Base-by-base conservation (phyloP, 768 basidiomycete genomes). In the Termitomyces sp. region DNA sequence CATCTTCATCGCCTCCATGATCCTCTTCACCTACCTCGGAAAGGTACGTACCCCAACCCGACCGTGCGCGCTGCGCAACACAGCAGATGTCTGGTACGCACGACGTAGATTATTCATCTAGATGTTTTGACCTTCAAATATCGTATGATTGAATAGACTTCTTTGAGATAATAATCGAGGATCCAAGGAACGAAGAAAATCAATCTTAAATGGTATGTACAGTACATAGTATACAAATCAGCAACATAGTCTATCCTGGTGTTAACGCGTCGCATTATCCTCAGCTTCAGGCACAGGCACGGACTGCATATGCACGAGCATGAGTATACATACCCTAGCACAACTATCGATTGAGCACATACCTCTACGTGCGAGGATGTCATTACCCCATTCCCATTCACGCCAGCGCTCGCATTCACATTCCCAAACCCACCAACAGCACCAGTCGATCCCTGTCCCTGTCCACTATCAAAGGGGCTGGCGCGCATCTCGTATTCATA, bases 71-170 rank as follows among this genome's bases (percentile, higher is more conserved):
- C n/a, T 39, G 34, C 5, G 34, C 3, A 16, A 7, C 37, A 18
- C 1, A 41, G 39, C 39, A n/a, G 39, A 41, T 41, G 39, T 41
- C 9, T 4, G n/a, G 39, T n/a, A n/a, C n/a, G n/a, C n/a, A n/a
- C n/a, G n/a, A n/a, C n/a, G 26, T 67, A 92, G 90, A 78, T 82
- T 51, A 77, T 92, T 86, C 63, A 91, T 98, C 74, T 98, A 86
- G 77, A 69, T 56, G 55, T 32, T 12, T 3, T 41, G 22, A 29
- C 42, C 27, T 36, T n/a, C n/a, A 46, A 44, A 53, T 41, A 14
- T 26, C 41, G 24, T 32, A 16, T 22, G 39, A 36, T 5, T 48
- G 32, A 59, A 59, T 59, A 59, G 55, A 53, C 51, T 34, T 32
- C 18, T 47, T 60, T 53, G n/a, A n/a, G 39, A n/a, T 39, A 8